These are phyloP conservation scores for Trichoderma sp. DNA, from an alignment of 2,329 filamentous ascomycete genomes.

Conservation along the genomic window DNA sequence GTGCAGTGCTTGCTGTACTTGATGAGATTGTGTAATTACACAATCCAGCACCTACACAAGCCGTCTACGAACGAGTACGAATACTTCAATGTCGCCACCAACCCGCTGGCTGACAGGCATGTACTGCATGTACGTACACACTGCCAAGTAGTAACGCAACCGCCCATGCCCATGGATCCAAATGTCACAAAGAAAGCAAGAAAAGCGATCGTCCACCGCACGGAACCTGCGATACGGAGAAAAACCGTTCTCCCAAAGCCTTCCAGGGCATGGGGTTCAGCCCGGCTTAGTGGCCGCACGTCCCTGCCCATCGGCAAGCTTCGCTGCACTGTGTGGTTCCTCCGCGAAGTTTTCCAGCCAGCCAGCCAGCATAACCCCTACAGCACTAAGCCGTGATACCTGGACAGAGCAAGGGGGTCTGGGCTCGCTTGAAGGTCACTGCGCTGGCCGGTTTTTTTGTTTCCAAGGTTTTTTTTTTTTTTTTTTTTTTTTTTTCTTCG, in stretches of 20 bases:
- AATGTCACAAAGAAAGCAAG: not conserved
- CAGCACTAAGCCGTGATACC: not conserved
- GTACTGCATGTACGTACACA: no score
- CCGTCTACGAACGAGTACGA: not conserved
- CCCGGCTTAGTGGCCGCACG: slow-evolving; percentile 5
- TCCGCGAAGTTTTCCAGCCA: not conserved
- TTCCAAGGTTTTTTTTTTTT: not conserved
- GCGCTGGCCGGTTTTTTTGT: not conserved
- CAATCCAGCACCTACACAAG: not conserved
- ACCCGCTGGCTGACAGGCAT: not conserved
- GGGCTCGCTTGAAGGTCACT: slow-evolving; percentile 2
- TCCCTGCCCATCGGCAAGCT: not conserved
- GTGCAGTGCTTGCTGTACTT: not conserved
- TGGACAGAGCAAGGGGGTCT: slow-evolving; percentile 2
- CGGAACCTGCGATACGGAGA: slow-evolving; percentile 13
- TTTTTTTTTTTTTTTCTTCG: not conserved
- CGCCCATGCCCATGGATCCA: slow-evolving; percentile 1
- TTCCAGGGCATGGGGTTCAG: not conserved
- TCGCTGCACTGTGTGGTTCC: slow-evolving; percentile 12
- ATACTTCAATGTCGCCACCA: not conserved
- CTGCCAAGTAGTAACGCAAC: not conserved
- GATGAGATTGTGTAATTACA: not conserved
- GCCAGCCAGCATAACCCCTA: no score
- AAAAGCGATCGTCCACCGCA: not conserved
- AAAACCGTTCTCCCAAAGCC: not conserved